Evolutionary conservation across 441 rosid genomes (phyloP).

Genomic region (Mallotus repandus): DNA sequence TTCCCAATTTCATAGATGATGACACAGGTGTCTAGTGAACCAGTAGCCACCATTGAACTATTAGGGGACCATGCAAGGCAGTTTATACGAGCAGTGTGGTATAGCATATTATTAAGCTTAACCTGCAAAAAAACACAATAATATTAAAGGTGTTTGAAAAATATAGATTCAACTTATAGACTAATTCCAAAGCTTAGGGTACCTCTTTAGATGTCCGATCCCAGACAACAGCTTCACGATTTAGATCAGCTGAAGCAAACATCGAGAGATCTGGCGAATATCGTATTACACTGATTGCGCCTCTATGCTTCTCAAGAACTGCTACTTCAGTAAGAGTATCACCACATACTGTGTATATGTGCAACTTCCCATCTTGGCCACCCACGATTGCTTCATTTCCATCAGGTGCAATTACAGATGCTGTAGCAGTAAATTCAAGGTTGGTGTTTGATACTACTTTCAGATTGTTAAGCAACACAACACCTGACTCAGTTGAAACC

Average conservation of each 20-base stretch:
- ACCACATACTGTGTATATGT: conserved; percentile 55
- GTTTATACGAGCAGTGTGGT: conserved; percentile 88
- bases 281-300: conserved; percentile 72
- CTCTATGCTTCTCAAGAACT: conserved; percentile 82
- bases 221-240: conserved; percentile 89
- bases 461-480: conserved; percentile 59
- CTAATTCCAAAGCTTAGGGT: background rate
- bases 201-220: conserved; percentile 81
- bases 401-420: conserved; percentile 79
- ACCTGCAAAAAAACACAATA: conserved; percentile 51
- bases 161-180: background rate
- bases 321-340: conserved; percentile 68
- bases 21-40: conserved; percentile 85
- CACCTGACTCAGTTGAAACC: conserved; percentile 70
- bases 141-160: background rate
- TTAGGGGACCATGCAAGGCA: conserved; percentile 96
- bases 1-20: conserved; percentile 81
- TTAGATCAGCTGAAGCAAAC: conserved; percentile 88
- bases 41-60: conserved; percentile 75
- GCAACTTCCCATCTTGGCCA: conserved; percentile 81
- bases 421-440: conserved; percentile 75
- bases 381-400: conserved; percentile 88
- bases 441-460: conserved; percentile 61
- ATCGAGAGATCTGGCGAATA: conserved; percentile 90
- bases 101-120: conserved; percentile 84